Evolutionary conservation across 2,329 filamentous ascomycete species (phyloP).

Genomic region (Xylariaceae sp.): DNA sequence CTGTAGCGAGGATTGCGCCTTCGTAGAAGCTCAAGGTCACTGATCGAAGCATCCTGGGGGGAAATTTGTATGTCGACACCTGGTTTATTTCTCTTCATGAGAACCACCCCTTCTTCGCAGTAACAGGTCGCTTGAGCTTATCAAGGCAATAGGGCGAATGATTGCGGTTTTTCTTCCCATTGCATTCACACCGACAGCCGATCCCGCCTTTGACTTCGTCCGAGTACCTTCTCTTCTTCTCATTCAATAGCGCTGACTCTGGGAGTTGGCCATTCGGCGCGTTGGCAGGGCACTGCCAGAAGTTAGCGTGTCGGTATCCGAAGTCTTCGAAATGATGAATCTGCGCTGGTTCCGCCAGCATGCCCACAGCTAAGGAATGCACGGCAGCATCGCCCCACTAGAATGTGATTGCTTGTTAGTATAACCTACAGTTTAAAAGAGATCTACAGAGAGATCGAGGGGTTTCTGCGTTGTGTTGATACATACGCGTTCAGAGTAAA

Average conservation of each 20-base stretch:
- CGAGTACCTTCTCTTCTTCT: slow-evolving; percentile 17
- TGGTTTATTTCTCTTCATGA: slow-evolving; percentile 20
- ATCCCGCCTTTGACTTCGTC: slow-evolving; percentile 35
- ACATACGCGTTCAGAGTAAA: slow-evolving; percentile 43
- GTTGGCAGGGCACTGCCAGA: slow-evolving; percentile 36
- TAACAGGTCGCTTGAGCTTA: slow-evolving; percentile 37
- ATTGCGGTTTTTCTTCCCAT: slow-evolving; percentile 34
- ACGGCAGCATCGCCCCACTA: slow-evolving; percentile 46
- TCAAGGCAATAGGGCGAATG: slow-evolving; percentile 36
- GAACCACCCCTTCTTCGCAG: slow-evolving; percentile 29
- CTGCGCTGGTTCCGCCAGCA: slow-evolving; percentile 38
- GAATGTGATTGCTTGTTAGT: slow-evolving; percentile 1
- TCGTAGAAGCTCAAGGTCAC: too few species aligned
- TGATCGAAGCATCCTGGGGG: too few species aligned
- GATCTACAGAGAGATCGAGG: neutral
- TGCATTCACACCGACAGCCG: slow-evolving; percentile 42
- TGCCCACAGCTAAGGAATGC: slow-evolving; percentile 42
- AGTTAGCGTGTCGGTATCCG: slow-evolving; percentile 39
- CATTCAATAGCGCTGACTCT: slow-evolving; percentile 30
- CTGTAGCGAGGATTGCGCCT: too few species aligned
- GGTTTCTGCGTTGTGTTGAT: neutral
- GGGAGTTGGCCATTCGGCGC: slow-evolving; percentile 36
- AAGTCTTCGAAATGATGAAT: slow-evolving; percentile 45
- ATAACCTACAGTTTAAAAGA: neutral
- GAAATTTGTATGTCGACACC: neutral